phyloP scores from a whole-genome alignment of 2,329 filamentous ascomycete species.

The Exophiala sp. region DNA sequence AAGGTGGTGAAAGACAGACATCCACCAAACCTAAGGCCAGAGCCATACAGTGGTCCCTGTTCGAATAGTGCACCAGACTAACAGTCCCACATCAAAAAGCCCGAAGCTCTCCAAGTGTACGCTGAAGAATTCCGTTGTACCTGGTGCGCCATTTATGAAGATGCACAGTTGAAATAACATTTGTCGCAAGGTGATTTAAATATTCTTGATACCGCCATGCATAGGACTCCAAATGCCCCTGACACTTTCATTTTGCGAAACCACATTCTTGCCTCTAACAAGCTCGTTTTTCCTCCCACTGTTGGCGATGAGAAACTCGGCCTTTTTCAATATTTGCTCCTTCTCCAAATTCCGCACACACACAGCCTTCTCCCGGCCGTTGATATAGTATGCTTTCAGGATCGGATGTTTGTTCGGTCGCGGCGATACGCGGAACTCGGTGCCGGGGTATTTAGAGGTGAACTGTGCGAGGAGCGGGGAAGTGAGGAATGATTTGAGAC shows the following conservation, averaged over 20 bases:
- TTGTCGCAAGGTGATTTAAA: no score
- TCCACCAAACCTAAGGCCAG: no score
- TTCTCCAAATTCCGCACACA: constrained; percentile 83
- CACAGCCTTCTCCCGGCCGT: constrained; percentile 75
- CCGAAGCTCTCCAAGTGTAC: no score
- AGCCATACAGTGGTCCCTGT: no score
- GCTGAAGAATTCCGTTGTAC: no score
- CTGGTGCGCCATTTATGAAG: no score
- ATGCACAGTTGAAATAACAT: no score
- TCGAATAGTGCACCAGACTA: no score
- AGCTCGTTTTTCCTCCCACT: constrained; percentile 47
- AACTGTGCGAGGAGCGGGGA: constrained; percentile 61
- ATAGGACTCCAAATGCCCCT: constrained; percentile 61
- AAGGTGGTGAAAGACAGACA: no score
- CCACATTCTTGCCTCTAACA: constrained; percentile 52
- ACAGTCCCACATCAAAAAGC: no score
- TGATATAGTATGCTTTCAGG: constrained; percentile 86
- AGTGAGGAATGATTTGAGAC: constrained; percentile 68
- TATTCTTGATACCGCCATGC: constrained; percentile 50
- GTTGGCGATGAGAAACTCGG: constrained; percentile 43
- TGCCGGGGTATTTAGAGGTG: constrained; percentile 71
- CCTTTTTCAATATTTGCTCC: constrained; percentile 75
- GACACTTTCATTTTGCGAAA: constrained; percentile 58
- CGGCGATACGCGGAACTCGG: constrained; percentile 88
- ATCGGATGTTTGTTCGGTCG: constrained; percentile 85